phyloP scores from a whole-genome alignment of 2,329 filamentous ascomycete species.

The Aquanectria penicillioides region DNA sequence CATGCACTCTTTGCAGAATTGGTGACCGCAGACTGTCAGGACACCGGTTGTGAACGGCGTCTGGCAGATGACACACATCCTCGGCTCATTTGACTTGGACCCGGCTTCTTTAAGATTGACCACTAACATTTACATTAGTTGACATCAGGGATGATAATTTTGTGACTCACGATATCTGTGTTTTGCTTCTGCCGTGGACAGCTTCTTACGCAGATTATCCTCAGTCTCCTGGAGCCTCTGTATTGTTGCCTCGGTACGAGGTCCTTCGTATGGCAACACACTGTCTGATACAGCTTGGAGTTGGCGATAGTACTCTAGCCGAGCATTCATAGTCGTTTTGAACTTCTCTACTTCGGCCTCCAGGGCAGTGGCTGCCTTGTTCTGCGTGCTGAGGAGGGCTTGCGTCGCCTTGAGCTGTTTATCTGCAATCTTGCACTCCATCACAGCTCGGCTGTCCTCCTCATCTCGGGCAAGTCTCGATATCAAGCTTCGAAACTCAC shows the following conservation, averaged over 20 bases:
- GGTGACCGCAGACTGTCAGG: conserved; percentile 88
- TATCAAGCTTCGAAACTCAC: conserved; percentile 75
- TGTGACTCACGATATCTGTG: conserved; percentile 72
- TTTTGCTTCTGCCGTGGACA: conserved; percentile 75
- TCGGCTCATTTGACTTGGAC: conserved; percentile 69
- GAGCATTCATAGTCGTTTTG: conserved; percentile 81
- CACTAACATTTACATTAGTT: conserved; percentile 49
- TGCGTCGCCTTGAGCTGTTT: conserved; percentile 71
- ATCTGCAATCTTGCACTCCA: conserved; percentile 74
- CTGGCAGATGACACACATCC: conserved; percentile 89
- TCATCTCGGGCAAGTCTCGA: conserved; percentile 57
- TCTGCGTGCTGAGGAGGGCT: conserved; percentile 60
- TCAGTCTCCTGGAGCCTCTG: conserved; percentile 43
- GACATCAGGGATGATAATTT: not conserved
- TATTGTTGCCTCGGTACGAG: conserved; percentile 62
- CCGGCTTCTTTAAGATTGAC: conserved; percentile 66
- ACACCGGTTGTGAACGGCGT: conserved; percentile 79
- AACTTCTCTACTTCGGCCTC: conserved; percentile 82
- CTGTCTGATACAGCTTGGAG: conserved; percentile 91
- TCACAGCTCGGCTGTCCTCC: conserved; percentile 61
- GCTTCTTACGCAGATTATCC: conserved; percentile 61
- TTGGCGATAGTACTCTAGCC: conserved; percentile 90
- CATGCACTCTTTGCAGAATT: conserved; percentile 92
- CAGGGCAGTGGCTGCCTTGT: conserved; percentile 57
- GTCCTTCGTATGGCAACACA: conserved; percentile 78